Evolutionary conservation across 2,329 filamentous ascomycete species (phyloP).

Genomic region (Cytospora schulzeri): DNA sequence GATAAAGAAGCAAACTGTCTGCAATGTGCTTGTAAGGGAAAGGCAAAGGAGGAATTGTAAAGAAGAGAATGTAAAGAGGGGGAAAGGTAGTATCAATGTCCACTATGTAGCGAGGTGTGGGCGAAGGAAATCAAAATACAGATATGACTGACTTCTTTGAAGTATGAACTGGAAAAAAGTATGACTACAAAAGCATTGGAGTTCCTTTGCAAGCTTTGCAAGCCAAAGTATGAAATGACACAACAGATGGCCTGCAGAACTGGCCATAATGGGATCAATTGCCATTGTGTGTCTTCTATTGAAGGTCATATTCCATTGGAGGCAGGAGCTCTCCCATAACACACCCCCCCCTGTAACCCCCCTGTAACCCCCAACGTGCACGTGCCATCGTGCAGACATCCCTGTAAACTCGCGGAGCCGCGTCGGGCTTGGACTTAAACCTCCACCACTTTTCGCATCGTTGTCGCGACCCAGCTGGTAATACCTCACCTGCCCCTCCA

Average conservation of each 20-base stretch:
- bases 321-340: too few relatives aligned
- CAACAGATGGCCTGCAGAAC: too few relatives aligned
- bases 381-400: background rate
- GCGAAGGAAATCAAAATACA: background rate
- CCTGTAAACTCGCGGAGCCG: conserved; percentile 26
- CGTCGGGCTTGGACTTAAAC: conserved; percentile 35
- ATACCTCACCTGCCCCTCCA: background rate
- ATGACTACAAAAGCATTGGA: background rate
- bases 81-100: background rate
- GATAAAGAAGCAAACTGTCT: background rate
- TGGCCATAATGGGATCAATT: background rate
- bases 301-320: too few relatives aligned
- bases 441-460: conserved; percentile 39
- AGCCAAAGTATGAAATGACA: too few relatives aligned
- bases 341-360: background rate
- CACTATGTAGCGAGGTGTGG: background rate
- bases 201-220: too few relatives aligned
- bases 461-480: background rate
- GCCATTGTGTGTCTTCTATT: too few relatives aligned
- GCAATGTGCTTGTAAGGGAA: background rate
- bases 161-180: background rate
- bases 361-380: background rate
- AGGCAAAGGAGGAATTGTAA: background rate
- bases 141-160: too few relatives aligned
- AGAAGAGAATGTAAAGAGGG: background rate